Percentiles rank a stretch among this genome's conserved stretches.
Conservation (phyloP, 441 rosid genomes). For the Euphorbia schlechtendalii region DNA sequence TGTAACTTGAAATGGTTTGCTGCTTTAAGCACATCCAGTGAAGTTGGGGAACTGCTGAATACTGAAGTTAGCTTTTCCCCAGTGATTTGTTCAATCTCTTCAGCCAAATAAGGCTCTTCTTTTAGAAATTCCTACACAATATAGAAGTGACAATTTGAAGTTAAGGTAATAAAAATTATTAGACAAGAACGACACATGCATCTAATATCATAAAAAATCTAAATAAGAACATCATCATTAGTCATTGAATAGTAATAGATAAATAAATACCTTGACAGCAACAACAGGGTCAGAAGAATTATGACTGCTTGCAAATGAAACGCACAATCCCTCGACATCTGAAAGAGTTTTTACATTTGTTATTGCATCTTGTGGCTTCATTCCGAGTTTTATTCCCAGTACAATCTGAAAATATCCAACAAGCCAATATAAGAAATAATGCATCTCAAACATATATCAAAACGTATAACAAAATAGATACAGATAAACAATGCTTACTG, state of each 20-base stretch:
- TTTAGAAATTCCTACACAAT: constrained; percentile 55
- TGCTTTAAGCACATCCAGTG: constrained; percentile 72
- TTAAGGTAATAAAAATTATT: not conserved
- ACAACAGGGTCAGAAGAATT: constrained; percentile 70
- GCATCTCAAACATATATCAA: no score
- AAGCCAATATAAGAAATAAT: not conserved
- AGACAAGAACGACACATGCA: not conserved
- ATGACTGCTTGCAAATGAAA: constrained; percentile 45
- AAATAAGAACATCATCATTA: not conserved
- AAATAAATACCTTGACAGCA: constrained; percentile 70
- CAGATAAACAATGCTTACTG: constrained; percentile 44
- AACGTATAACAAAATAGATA: no score
- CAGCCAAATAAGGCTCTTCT: constrained; percentile 67
- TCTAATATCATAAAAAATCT: not conserved
- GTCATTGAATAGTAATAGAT: not conserved
- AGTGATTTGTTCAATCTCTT: constrained; percentile 62
- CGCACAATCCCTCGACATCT: constrained; percentile 82
- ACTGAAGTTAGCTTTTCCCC: constrained; percentile 46
- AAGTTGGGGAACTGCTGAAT: constrained; percentile 52
- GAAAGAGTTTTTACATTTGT: constrained; percentile 79
- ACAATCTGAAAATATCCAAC: constrained; percentile 47
- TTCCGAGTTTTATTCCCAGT: constrained; percentile 77
- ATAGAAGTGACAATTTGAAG: no score
- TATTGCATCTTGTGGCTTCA: constrained; percentile 67
- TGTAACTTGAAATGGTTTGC: constrained; percentile 75